phyloP scores from a whole-genome alignment of 2,329 filamentous ascomycete genomes.

The Exophiala sideris region DNA sequence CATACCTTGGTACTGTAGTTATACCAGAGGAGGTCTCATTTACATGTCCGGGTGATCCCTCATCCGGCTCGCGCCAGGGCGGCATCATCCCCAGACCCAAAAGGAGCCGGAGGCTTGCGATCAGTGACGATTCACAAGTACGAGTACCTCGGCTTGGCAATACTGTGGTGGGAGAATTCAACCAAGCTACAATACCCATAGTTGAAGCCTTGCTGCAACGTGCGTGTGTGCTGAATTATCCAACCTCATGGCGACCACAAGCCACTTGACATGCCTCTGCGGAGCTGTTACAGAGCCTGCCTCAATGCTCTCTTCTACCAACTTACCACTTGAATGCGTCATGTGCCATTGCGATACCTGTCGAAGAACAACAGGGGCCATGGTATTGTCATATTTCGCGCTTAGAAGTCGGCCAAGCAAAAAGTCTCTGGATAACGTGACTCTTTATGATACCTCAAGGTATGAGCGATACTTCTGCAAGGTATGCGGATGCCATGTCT shows the following conservation, averaged over 20 bases:
- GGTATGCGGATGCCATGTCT: slow-evolving; percentile 35
- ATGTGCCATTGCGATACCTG: slow-evolving; percentile 53
- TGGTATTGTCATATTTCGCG: slow-evolving; percentile 34
- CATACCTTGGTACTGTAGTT: too few relatives aligned
- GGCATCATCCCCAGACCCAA: too few relatives aligned
- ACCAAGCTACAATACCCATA: not conserved
- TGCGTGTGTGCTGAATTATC: not conserved
- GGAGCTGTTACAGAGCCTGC: slow-evolving; percentile 14
- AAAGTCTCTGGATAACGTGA: slow-evolving; percentile 32
- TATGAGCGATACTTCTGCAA: slow-evolving; percentile 35
- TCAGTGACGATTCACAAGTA: too few relatives aligned
- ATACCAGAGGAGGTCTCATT: too few relatives aligned
- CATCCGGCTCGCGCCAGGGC: too few relatives aligned
- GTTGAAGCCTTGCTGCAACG: too few relatives aligned
- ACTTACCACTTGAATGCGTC: slow-evolving; percentile 5
- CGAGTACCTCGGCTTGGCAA: not conserved
- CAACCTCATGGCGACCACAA: slow-evolving; percentile 7
- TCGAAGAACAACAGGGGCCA: slow-evolving; percentile 43
- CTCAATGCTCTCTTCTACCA: slow-evolving; percentile 6
- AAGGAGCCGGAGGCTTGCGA: too few relatives aligned
- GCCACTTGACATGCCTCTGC: slow-evolving; percentile 17
- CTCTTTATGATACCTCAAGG: slow-evolving; percentile 37
- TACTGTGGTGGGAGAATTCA: not conserved
- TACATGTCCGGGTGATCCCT: too few relatives aligned
- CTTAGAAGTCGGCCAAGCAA: slow-evolving; percentile 19